phyloP scores from a whole-genome alignment of 306 rosid genomes.

The Gillenia trifoliata region DNA sequence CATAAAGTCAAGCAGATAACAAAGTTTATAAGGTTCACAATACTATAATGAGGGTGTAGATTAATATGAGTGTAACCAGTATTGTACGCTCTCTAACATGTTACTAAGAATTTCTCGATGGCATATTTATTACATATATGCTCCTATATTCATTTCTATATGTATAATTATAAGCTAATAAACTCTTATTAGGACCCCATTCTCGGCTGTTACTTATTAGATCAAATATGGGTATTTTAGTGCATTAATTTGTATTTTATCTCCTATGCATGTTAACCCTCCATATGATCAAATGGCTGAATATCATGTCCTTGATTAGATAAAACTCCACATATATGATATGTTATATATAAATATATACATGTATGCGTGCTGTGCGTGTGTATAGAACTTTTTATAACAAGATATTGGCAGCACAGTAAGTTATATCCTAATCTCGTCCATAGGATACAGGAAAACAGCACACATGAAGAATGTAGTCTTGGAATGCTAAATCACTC shows the following conservation, averaged over 20 bases:
- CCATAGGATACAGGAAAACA: background rate
- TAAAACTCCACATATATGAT: background rate
- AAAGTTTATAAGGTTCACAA: background rate
- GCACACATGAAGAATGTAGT: slow-evolving; percentile 4
- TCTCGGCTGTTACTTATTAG: background rate
- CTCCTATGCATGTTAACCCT: background rate
- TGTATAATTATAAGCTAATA: background rate
- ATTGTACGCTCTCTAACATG: background rate
- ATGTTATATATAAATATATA: background rate
- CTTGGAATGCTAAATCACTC: slow-evolving; percentile 27
- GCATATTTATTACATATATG: background rate
- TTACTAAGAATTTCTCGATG: background rate
- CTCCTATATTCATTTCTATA: background rate
- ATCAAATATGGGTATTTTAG: background rate
- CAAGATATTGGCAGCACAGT: background rate
- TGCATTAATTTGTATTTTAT: background rate
- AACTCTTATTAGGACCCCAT: background rate
- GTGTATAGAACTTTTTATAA: background rate
- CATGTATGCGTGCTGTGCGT: background rate
- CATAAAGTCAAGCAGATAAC: background rate
- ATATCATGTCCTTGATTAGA: background rate
- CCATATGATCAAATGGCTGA: background rate
- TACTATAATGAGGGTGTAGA: background rate
- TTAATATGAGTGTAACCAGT: background rate
- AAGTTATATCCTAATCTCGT: slow-evolving; percentile 11